Evolutionary conservation across 1,139 yeast species (phyloP).

Genomic region (Zygotorulaspora mrakii): DNA sequence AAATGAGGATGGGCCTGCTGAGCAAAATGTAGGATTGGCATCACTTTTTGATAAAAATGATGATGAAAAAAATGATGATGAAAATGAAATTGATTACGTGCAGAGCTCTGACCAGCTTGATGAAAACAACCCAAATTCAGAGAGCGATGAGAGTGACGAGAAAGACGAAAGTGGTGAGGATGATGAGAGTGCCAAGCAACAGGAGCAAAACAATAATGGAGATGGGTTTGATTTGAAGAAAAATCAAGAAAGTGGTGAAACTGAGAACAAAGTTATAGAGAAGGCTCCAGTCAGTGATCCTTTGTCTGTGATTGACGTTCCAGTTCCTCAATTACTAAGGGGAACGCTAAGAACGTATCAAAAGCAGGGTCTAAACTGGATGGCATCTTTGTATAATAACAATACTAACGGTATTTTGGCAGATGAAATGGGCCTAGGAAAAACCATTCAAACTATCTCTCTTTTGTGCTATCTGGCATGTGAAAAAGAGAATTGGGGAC

Average conservation of each 20-base stretch:
- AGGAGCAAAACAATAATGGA: no score
- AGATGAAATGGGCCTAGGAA: conserved; percentile 98
- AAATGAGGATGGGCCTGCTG: conserved; percentile 41
- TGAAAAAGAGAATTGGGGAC: conserved; percentile 95
- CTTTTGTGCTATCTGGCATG: conserved; percentile 84
- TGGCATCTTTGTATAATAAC: conserved; percentile 88
- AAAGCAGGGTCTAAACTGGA: conserved; percentile 95
- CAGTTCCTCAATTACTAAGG: conserved; percentile 64
- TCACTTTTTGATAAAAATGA: conserved; percentile 18
- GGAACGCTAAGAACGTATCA: conserved; percentile 90
- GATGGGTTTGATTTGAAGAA: not conserved
- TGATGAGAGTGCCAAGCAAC: conserved; percentile 17
- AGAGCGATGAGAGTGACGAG: no score
- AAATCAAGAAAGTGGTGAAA: conserved; percentile 12
- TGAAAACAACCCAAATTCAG: no score
- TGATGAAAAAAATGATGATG: conserved; percentile 23
- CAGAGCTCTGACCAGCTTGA: no score
- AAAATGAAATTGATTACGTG: no score
- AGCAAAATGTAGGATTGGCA: conserved; percentile 9
- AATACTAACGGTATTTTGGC: conserved; percentile 96
- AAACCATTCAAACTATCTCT: conserved; percentile 93
- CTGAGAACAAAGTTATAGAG: conserved; percentile 21
- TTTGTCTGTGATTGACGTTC: conserved; percentile 61
- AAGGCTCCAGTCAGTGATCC: conserved; percentile 35
- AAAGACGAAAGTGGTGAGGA: conserved; percentile 17